phyloP scores from a whole-genome alignment of 2,329 filamentous ascomycete species.

The Fusarium agapanthi region DNA sequence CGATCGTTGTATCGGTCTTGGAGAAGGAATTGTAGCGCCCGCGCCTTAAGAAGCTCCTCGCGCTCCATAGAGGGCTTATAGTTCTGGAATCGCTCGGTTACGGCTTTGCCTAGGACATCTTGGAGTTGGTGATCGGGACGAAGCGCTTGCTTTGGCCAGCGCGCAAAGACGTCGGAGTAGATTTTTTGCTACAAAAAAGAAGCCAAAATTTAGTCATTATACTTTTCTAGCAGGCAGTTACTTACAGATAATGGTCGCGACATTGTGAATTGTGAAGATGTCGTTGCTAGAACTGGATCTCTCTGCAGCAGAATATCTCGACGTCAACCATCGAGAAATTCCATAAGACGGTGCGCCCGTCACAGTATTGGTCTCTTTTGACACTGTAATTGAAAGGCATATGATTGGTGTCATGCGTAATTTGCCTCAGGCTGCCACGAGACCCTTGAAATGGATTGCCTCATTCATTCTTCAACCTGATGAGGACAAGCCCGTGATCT shows the following conservation, averaged over 20 bases:
- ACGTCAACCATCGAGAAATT: constrained; percentile 43
- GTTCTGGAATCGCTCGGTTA: constrained; percentile 48
- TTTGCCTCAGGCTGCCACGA: constrained; percentile 31
- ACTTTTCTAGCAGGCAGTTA: neutral
- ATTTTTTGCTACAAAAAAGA: constrained; percentile 44
- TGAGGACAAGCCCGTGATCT: constrained; percentile 24
- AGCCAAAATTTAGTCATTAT: neutral
- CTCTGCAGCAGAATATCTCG: constrained; percentile 20
- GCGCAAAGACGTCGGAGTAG: constrained; percentile 53
- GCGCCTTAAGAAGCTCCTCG: constrained; percentile 64
- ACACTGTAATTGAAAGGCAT: constrained; percentile 11
- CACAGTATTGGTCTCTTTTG: neutral
- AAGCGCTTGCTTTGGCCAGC: constrained; percentile 71
- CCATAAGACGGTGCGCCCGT: constrained; percentile 20
- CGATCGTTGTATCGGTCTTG: constrained; percentile 66
- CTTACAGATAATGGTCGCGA: constrained; percentile 47
- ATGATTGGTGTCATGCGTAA: constrained; percentile 31
- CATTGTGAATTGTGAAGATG: constrained; percentile 41
- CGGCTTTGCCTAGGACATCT: constrained; percentile 57
- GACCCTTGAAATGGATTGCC: constrained; percentile 29
- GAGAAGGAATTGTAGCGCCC: constrained; percentile 67
- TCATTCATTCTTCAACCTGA: constrained; percentile 22
- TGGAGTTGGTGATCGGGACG: constrained; percentile 71
- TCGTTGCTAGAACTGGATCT: constrained; percentile 6
- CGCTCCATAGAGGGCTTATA: constrained; percentile 52